Percentiles rank a stretch among this genome's conserved stretches.
Conservation (phyloP, 192 early-diverging fungal species). For the Coemansia sp. region DNA sequence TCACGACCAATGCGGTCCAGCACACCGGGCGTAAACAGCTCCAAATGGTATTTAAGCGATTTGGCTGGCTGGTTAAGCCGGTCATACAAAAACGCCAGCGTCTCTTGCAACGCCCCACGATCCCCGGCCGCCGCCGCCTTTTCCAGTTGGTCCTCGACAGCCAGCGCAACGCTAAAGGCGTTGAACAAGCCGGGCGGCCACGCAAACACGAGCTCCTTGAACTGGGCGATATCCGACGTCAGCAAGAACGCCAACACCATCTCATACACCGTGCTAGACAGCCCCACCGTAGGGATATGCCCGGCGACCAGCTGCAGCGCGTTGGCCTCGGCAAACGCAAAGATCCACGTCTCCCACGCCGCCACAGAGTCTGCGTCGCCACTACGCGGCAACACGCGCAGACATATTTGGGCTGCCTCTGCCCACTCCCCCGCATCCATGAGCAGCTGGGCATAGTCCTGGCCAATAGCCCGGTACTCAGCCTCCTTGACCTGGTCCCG, state of each 20-base stretch:
- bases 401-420: constrained; percentile 70
- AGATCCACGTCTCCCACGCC: constrained; percentile 90
- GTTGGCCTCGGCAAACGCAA: constrained; percentile 76
- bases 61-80: constrained; percentile 70
- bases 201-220: constrained; percentile 61
- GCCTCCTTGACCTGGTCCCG: constrained; percentile 53
- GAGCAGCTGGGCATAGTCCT: constrained; percentile 75
- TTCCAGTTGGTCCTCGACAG: constrained; percentile 66
- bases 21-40: constrained; percentile 67
- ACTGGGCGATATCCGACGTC: constrained; percentile 32
- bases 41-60: constrained; percentile 78
- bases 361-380: constrained; percentile 10
- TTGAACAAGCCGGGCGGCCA: constrained; percentile 85
- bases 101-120: constrained; percentile 61
- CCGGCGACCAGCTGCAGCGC: constrained; percentile 72
- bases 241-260: constrained; percentile 69
- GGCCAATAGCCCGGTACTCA: constrained; percentile 74
- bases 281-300: constrained; percentile 70
- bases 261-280: constrained; percentile 82
- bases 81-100: constrained; percentile 73
- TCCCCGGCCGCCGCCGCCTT: constrained; percentile 15
- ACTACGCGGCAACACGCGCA: constrained; percentile 66
- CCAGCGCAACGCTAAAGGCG: constrained; percentile 68
- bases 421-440: constrained; percentile 65
- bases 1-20: constrained; percentile 73